Conservation (phyloP, 2,329 filamentous ascomycete genomes). For the Penicillium sp. region DNA sequence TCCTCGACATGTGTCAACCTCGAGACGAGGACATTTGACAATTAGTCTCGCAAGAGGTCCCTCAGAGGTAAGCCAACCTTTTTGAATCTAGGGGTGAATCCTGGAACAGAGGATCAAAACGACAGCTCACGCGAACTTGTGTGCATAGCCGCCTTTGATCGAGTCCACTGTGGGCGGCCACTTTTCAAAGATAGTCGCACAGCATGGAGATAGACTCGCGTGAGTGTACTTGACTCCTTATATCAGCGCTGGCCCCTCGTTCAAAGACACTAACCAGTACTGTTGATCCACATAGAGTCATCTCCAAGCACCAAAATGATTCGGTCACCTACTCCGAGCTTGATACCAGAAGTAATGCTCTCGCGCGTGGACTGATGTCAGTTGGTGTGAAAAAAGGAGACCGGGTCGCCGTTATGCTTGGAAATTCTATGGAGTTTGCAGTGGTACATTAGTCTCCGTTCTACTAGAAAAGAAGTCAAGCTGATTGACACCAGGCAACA, state of each 20-base stretch:
- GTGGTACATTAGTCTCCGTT: conserved; percentile 50
- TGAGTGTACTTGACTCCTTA: conserved; percentile 33
- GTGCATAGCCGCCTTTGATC: conserved; percentile 43
- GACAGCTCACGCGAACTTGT: not conserved
- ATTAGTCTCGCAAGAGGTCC: conserved; percentile 27
- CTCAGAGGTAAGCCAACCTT: conserved; percentile 13
- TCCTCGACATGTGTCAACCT: not conserved
- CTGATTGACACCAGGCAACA: conserved; percentile 47
- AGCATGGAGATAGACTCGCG: conserved; percentile 51
- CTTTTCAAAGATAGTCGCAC: conserved; percentile 44
- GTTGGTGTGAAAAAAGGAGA: conserved; percentile 78
- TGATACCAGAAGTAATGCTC: conserved; percentile 70
- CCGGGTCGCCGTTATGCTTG: conserved; percentile 79
- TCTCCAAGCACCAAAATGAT: conserved; percentile 61
- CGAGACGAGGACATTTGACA: conserved; percentile 19
- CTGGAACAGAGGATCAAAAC: not conserved
- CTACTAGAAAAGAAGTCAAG: not conserved
- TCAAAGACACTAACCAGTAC: not conserved
- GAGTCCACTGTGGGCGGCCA: conserved; percentile 49
- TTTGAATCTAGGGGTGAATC: not conserved
- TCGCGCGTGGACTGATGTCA: conserved; percentile 68
- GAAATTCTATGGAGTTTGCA: conserved; percentile 81
- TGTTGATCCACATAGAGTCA: conserved; percentile 43
- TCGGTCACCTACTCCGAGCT: conserved; percentile 72
- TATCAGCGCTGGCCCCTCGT: not conserved